phyloP scores from a whole-genome alignment of 2,329 filamentous ascomycete species.

The Cordyceps pruinosa region DNA sequence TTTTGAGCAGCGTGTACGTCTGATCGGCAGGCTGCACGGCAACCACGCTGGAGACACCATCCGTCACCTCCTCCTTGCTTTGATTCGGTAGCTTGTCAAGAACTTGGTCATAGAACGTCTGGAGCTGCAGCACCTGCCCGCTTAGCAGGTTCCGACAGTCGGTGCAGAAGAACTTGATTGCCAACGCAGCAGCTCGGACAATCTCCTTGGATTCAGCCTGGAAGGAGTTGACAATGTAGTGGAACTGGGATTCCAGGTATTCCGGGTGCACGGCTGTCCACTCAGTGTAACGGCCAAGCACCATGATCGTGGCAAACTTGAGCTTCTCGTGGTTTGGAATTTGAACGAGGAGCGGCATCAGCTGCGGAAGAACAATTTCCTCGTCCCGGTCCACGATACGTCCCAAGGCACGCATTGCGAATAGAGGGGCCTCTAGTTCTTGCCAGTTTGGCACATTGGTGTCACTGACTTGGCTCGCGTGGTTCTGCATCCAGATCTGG shows the following conservation, averaged over 20 bases:
- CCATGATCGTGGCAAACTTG: constrained; percentile 98
- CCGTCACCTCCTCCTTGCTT: constrained; percentile 93
- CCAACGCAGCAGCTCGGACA: constrained; percentile 80
- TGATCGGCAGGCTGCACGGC: constrained; percentile 76
- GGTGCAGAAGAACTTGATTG: constrained; percentile 94
- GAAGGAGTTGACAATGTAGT: constrained; percentile 92
- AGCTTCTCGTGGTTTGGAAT: constrained; percentile 96
- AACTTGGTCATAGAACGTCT: constrained; percentile 86
- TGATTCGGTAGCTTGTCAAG: constrained; percentile 76
- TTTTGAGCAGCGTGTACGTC: constrained; percentile 77
- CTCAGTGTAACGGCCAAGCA: constrained; percentile 90
- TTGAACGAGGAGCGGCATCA: constrained; percentile 89
- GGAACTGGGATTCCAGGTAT: constrained; percentile 85
- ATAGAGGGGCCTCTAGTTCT: constrained; percentile 87
- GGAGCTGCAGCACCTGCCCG: constrained; percentile 75
- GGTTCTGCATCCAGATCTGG: constrained; percentile 78
- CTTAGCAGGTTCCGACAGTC: constrained; percentile 87
- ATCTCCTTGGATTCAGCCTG: constrained; percentile 84
- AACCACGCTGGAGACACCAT: constrained; percentile 88
- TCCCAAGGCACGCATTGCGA: constrained; percentile 92
- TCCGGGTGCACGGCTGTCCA: constrained; percentile 95
- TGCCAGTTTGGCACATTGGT: constrained; percentile 89
- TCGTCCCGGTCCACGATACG: constrained; percentile 92
- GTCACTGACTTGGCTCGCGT: constrained; percentile 66
- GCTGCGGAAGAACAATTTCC: constrained; percentile 75